phyloP scores from a whole-genome alignment of 2,329 filamentous ascomycete species.

The Xylaria sp. region DNA sequence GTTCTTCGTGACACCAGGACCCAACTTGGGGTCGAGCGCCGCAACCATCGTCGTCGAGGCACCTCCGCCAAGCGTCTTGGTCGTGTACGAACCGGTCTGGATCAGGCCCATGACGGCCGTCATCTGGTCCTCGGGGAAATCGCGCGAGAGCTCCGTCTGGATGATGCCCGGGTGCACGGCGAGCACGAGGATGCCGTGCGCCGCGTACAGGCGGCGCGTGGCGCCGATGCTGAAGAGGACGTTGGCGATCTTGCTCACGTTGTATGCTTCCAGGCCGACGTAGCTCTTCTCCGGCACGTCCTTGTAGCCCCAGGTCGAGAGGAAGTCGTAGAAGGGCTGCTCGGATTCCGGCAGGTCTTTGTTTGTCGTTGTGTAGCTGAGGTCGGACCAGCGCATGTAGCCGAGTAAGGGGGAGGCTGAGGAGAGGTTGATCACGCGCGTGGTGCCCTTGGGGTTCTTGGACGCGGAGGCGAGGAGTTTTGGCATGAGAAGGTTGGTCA shows the following conservation, averaged over 20 bases:
- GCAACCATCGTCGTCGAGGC: conserved; percentile 30
- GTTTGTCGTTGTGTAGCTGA: conserved; percentile 33
- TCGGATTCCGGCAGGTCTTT: conserved; percentile 31
- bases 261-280: conserved; percentile 32
- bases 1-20: conserved; percentile 21
- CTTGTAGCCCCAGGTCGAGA: conserved; percentile 22
- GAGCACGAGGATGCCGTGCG: conserved; percentile 32
- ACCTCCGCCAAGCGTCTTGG: conserved; percentile 22
- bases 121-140: conserved; percentile 16
- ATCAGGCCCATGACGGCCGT: conserved; percentile 13
- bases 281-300: conserved; percentile 29
- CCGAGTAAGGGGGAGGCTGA: conserved; percentile 26
- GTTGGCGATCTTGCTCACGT: conserved; percentile 34
- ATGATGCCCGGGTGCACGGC: conserved; percentile 34
- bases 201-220: conserved; percentile 29
- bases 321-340: conserved; percentile 27
- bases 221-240: conserved; percentile 31
- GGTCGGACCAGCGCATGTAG: conserved; percentile 34
- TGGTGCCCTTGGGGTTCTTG: conserved; percentile 22
- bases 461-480: conserved; percentile 36
- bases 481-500: conserved; percentile 41
- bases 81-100: neutral
- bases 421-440: conserved; percentile 40
- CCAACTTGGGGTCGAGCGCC: conserved; percentile 31
- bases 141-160: conserved; percentile 30